phyloP scores from a whole-genome alignment of 305 asterid genomes.

The Fraxinus latifolia region DNA sequence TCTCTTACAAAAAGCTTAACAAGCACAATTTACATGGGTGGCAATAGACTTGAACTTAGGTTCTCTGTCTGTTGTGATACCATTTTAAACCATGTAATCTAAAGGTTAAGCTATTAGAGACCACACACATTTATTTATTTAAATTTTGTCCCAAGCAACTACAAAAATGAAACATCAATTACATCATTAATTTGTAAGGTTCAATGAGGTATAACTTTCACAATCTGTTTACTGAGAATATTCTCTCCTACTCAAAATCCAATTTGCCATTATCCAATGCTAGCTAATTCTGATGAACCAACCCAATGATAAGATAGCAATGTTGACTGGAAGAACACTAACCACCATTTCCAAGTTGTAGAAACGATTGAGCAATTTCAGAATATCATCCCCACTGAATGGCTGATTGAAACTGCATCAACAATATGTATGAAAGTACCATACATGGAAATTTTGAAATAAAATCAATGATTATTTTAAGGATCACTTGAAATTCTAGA shows the following conservation, averaged over 20 bases:
- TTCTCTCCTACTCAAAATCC: background rate
- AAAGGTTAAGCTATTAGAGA: background rate
- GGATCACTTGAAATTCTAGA: conserved; percentile 5
- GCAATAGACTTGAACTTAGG: background rate
- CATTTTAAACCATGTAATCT: background rate
- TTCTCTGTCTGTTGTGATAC: background rate
- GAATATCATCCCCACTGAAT: conserved; percentile 69
- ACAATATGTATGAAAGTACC: background rate
- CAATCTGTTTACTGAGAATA: background rate
- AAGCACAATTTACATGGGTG: background rate
- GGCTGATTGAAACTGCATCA: conserved; percentile 68
- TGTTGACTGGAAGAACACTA: conserved; percentile 6
- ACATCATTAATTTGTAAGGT: background rate
- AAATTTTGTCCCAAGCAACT: background rate
- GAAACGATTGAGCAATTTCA: conserved; percentile 82
- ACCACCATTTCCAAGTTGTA: conserved; percentile 95
- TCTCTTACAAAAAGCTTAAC: background rate
- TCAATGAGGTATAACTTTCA: background rate
- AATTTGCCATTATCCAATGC: background rate
- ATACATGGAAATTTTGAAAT: background rate
- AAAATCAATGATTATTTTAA: background rate
- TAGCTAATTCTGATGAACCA: background rate
- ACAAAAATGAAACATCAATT: background rate
- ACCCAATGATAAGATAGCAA: background rate
- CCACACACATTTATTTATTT: background rate